These are phyloP conservation scores for Quercus glauca DNA, from an alignment of 306 rosid species.

Conservation along the genomic window DNA sequence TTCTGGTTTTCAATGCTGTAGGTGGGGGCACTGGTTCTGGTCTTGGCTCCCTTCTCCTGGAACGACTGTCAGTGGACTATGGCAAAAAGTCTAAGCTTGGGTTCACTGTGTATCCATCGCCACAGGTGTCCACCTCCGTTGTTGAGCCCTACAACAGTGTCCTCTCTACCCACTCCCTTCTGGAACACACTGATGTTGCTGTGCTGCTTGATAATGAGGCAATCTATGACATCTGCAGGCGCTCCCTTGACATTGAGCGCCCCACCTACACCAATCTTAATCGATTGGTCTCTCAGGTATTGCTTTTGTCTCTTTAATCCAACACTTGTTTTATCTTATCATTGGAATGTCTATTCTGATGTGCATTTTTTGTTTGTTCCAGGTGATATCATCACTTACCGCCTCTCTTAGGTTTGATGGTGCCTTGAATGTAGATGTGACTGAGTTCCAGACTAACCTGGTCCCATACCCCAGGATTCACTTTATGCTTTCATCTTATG, in stretches of 20 bases:
- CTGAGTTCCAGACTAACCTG: slow-evolving; percentile 79
- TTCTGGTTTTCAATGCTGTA: slow-evolving; percentile 77
- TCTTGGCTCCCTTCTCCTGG: slow-evolving; percentile 75
- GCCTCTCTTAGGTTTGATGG: slow-evolving; percentile 80
- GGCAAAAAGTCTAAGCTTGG: slow-evolving; percentile 87
- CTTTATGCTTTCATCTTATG: slow-evolving; percentile 82
- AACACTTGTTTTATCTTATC: not conserved
- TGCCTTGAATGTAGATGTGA: slow-evolving; percentile 78
- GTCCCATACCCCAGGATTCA: slow-evolving; percentile 88
- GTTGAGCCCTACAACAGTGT: slow-evolving; percentile 91
- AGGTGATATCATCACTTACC: slow-evolving; percentile 78
- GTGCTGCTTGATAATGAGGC: slow-evolving; percentile 80
- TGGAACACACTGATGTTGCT: slow-evolving; percentile 82
- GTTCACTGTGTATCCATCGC: slow-evolving; percentile 78
- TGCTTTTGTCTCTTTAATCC: not conserved
- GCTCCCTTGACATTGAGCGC: slow-evolving; percentile 77
- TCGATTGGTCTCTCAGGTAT: slow-evolving; percentile 72
- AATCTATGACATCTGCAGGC: slow-evolving; percentile 77
- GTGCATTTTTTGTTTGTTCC: not conserved
- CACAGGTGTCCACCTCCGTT: slow-evolving; percentile 78
- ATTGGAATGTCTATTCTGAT: not conserved
- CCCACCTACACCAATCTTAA: slow-evolving; percentile 85
- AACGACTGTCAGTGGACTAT: slow-evolving; percentile 75
- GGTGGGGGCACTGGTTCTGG: slow-evolving; percentile 91
- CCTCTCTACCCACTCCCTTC: slow-evolving; percentile 75